These are phyloP conservation scores for Chrysoporthe deuterocubensis DNA, from an alignment of 2,329 filamentous ascomycete genomes.

Conservation along the genomic window DNA sequence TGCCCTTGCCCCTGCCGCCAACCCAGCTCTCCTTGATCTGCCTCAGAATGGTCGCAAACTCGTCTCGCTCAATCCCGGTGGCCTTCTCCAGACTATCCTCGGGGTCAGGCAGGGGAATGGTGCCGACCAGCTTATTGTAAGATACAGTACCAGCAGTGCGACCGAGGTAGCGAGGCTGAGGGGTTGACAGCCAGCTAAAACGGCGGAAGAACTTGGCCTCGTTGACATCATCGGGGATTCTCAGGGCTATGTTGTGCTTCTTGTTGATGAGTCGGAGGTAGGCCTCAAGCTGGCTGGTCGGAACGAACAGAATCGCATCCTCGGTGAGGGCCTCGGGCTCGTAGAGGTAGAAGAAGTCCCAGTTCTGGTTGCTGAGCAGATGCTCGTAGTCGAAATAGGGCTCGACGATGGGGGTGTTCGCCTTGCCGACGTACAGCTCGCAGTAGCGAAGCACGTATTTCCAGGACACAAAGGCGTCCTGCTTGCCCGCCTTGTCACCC, in stretches of 20 bases:
- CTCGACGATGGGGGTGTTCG: conserved; percentile 52
- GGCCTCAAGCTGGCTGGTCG: conserved; percentile 65
- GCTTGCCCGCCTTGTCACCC: conserved; percentile 35
- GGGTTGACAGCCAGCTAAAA: conserved; percentile 64
- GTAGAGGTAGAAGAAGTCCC: conserved; percentile 78
- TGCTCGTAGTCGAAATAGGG: conserved; percentile 59
- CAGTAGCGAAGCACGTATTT: conserved; percentile 61
- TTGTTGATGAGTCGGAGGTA: conserved; percentile 70
- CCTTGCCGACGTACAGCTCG: conserved; percentile 59
- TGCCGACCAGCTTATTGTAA: conserved; percentile 37
- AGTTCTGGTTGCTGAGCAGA: conserved; percentile 64
- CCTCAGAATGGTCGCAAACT: conserved; percentile 54
- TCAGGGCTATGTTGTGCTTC: conserved; percentile 56
- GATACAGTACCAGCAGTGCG: conserved; percentile 50
- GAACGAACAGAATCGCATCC: conserved; percentile 66
- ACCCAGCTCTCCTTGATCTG: conserved; percentile 22
- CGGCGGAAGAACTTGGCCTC: conserved; percentile 61
- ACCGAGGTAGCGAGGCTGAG: conserved; percentile 71
- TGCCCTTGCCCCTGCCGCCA: conserved; percentile 27
- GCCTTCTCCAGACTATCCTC: conserved; percentile 42
- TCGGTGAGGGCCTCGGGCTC: conserved; percentile 49
- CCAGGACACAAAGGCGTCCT: conserved; percentile 53
- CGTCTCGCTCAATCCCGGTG: conserved; percentile 35
- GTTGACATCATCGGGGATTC: conserved; percentile 58
- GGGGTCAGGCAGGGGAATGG: conserved; percentile 42